Evolutionary conservation across 1,139 yeast species (phyloP).

Genomic region (Kurtzmaniella quercitrusa): DNA sequence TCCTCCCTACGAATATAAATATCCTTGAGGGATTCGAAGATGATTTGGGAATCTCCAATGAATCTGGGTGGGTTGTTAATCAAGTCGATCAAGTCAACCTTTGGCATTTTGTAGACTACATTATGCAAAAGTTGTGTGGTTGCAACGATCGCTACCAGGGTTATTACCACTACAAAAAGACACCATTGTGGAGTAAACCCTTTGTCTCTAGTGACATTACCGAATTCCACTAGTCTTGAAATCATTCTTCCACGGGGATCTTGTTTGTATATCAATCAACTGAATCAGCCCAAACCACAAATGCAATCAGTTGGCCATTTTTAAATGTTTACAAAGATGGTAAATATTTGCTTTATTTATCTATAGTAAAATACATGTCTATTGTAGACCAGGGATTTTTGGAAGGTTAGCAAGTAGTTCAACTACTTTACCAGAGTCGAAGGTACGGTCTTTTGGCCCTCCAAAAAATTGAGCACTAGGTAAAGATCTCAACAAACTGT

Average conservation of each 20-base stretch:
- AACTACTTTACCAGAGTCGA: constrained; percentile 37
- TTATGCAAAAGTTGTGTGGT: neutral
- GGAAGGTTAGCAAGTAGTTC: constrained; percentile 36
- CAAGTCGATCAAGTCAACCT: constrained; percentile 16
- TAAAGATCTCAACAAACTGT: constrained; percentile 47
- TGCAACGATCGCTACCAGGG: neutral
- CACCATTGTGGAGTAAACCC: neutral
- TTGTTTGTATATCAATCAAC: too few relatives aligned
- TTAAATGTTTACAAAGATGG: neutral
- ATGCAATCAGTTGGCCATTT: too few relatives aligned
- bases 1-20: constrained; percentile 20
- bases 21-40: constrained; percentile 14
- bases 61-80: constrained; percentile 8
- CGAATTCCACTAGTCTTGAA: neutral
- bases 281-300: too few relatives aligned
- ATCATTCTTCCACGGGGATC: neutral
- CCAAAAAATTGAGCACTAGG: constrained; percentile 51
- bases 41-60: constrained; percentile 6
- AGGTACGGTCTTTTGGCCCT: constrained; percentile 34
- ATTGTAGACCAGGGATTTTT: constrained; percentile 19
- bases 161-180: neutral
- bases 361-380: neutral
- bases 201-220: neutral
- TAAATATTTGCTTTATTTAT: neutral
- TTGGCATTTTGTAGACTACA: constrained; percentile 11